phyloP scores from a whole-genome alignment of 495 filamentous ascomycete species.

The Aspergillus olivimuriae region DNA sequence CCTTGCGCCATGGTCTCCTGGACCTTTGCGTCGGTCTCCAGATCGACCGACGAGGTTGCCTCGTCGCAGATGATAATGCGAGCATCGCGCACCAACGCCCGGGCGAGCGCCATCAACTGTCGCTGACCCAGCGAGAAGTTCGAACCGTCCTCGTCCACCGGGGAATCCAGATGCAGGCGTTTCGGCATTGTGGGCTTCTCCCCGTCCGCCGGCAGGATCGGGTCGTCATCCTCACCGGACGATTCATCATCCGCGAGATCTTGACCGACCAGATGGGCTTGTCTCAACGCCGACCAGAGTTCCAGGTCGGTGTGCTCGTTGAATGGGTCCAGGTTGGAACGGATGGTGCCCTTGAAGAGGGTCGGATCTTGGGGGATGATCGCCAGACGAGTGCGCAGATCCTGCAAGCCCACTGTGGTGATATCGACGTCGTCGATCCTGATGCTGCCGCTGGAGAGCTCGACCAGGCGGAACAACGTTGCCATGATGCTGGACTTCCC shows the following conservation, averaged over 20 bases:
- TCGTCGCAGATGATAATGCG: slow-evolving; percentile 97
- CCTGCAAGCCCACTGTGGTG: slow-evolving; percentile 72
- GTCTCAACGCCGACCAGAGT: slow-evolving; percentile 79
- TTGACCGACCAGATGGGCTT: slow-evolving; percentile 68
- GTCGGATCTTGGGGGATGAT: slow-evolving; percentile 98
- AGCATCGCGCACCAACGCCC: slow-evolving; percentile 76
- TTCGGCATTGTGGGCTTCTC: slow-evolving; percentile 23
- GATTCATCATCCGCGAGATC: slow-evolving; percentile 19
- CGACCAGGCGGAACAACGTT: slow-evolving; percentile 83
- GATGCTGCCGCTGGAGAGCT: slow-evolving; percentile 77
- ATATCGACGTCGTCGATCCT: slow-evolving; percentile 90
- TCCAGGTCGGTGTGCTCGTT: slow-evolving; percentile 79
- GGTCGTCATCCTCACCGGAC: slow-evolving; percentile 17
- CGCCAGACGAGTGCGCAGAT: slow-evolving; percentile 79
- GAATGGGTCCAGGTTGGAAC: slow-evolving; percentile 90
- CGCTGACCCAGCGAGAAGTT: slow-evolving; percentile 97
- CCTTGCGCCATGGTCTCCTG: slow-evolving; percentile 82
- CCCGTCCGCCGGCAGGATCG: slow-evolving; percentile 1
- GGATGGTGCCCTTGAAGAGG: slow-evolving; percentile 85
- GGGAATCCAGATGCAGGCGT: slow-evolving; percentile 68
- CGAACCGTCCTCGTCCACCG: slow-evolving; percentile 88
- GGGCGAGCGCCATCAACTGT: slow-evolving; percentile 90
- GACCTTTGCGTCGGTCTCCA: slow-evolving; percentile 95
- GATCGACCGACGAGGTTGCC: slow-evolving; percentile 86
- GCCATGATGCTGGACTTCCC: slow-evolving; percentile 95